Percentiles rank a stretch among this genome's conserved stretches.
phyloP scores from a whole-genome alignment of 1,139 yeast species.

The Sugiyamaella japonica region DNA sequence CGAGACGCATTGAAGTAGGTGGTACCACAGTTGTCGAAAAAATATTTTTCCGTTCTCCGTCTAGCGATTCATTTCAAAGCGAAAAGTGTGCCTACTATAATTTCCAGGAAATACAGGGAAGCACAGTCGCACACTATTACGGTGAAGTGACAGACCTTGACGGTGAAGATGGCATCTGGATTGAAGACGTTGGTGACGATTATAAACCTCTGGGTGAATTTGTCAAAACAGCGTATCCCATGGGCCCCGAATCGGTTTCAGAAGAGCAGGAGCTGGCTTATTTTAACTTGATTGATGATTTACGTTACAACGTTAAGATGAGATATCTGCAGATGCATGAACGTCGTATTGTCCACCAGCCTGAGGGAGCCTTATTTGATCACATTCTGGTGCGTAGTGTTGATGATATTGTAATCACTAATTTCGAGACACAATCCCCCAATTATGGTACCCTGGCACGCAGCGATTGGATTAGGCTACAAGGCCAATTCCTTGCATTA shows the following conservation, averaged over 20 bases:
- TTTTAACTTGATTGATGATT: neutral
- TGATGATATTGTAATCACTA: neutral
- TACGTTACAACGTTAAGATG: neutral
- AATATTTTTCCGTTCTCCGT: neutral
- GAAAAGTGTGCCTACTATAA: neutral
- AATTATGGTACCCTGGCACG: too few species aligned
- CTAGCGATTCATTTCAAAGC: too few species aligned
- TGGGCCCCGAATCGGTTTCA: neutral
- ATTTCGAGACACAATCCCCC: neutral
- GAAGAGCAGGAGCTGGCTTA: neutral
- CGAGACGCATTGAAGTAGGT: neutral
- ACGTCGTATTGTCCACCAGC: neutral
- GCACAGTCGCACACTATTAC: neutral
- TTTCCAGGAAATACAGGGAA: neutral
- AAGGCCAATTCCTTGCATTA: too few species aligned
- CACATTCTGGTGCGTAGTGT: neutral
- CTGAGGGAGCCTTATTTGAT: neutral
- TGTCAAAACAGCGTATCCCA: neutral
- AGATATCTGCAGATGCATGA: neutral
- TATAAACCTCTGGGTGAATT: neutral
- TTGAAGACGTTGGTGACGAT: neutral
- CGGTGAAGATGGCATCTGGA: neutral
- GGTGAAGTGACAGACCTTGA: neutral
- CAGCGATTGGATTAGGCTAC: too few species aligned
- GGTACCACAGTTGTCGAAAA: neutral